A percentile compares a stretch with the other conserved stretches of the same genome.
phyloP scores from a whole-genome alignment of 441 rosid species.

The Euphorbia celastroides region DNA sequence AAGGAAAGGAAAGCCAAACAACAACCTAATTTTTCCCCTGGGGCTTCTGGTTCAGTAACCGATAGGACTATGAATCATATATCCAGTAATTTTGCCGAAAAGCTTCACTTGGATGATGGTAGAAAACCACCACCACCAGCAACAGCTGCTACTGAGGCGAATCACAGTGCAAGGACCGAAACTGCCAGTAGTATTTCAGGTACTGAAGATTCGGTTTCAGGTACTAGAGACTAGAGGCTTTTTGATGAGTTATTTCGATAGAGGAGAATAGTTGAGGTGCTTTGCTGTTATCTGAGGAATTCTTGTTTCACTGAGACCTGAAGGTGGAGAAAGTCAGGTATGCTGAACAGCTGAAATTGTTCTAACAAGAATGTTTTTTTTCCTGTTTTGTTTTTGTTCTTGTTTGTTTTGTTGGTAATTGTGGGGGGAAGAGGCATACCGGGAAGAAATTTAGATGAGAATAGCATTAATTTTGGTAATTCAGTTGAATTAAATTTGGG shows the following conservation, averaged over 20 bases:
- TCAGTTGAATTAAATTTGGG: conserved; percentile 1
- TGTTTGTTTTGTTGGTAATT: conserved; percentile 3
- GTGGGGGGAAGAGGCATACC: conserved; percentile 11
- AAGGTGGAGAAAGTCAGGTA: conserved; percentile 14
- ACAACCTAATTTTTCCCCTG: conserved; percentile 19
- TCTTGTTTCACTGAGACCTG: conserved; percentile 20
- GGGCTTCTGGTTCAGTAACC: conserved; percentile 19
- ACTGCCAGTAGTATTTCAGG: conserved; percentile 1
- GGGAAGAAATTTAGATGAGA: conserved; percentile 3
- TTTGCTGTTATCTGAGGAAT: conserved; percentile 19
- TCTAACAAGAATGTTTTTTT: conserved; percentile 19
- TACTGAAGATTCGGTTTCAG: conserved; percentile 10
- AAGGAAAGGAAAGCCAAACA: conserved; percentile 48
- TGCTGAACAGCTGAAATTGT: conserved; percentile 9
- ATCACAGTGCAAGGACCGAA: conserved; percentile 13
- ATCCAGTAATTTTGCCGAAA: conserved; percentile 32
- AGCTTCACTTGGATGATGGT: conserved; percentile 29
- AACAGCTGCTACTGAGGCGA: conserved; percentile 10
- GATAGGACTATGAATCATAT: conserved; percentile 33
- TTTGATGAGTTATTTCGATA: conserved; percentile 17
- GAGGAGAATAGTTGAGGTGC: conserved; percentile 22
- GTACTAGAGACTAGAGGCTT: conserved; percentile 13
- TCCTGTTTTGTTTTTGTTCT: background rate
- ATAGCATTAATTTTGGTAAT: background rate
- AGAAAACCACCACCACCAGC: conserved; percentile 11